Evolutionary conservation across 805 yeast genomes (phyloP), one percentile per base, ranked within the genome.

Genomic region (Candida tammaniensis): DNA sequence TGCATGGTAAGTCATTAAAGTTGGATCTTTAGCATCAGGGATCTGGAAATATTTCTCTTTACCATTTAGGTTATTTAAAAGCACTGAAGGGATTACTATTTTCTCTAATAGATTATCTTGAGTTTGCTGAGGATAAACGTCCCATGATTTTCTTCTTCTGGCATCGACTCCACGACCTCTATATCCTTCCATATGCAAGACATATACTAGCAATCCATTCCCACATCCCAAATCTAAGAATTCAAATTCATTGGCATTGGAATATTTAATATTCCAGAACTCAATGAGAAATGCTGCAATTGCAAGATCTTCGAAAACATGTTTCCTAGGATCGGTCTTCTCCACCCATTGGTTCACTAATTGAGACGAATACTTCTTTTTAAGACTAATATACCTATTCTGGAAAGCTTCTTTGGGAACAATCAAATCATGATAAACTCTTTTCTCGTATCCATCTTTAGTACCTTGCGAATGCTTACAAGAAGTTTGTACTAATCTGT

Each of bases 221-320:
- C 98, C 98, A 62, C 98, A 91, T 0, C 98, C 98, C 35, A 91
- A 57, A 61, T 91, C 98, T 44, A 91, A 72, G 54, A 89, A 91
- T 48, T 80, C 81, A 48, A 83, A 78, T 4, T 61, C 61, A 25
- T 65, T 60, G 21, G 52, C 55, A 14, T 6, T 11, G 13, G 20
- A 8, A 44, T 72, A 74, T 20, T 52, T 53, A 29, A 70, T 64
- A 6, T 59, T 59, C 98, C 98, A 91, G 22, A 86, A 69, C 59
- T 86, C 95, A 17, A 91, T 85, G 41, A 91, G 66, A 48, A 91
- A 91, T 0, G 97, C 95, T 1, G 97, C 97, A 47, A 91, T 89
- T 3, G 96, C 94, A 34, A 91, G 75, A 55, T 91, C 98, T 64
- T 91, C 98, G 62, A 89, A 91, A 0, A 91, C 97, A 61, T 91